phyloP scores from a whole-genome alignment of 306 rosid species.

The Pachyrhizus erosus region DNA sequence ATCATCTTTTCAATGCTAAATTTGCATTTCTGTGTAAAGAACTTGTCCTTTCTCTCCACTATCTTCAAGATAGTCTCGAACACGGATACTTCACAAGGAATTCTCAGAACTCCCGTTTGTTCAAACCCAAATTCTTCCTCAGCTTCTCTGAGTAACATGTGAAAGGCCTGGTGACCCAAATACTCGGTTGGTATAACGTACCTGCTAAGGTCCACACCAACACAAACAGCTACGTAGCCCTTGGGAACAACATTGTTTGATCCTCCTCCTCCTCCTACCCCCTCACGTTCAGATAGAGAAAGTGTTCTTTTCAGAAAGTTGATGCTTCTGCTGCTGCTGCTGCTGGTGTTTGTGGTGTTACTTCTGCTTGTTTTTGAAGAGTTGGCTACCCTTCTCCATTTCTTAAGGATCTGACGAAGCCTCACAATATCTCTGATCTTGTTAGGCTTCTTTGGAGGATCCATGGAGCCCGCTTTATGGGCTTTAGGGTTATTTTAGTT shows the following conservation, averaged over 20 bases:
- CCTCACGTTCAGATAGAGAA: slow-evolving; percentile 59
- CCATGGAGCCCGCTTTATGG: slow-evolving; percentile 43
- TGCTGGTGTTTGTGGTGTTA: slow-evolving; percentile 18
- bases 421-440: slow-evolving; percentile 91
- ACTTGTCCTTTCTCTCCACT: slow-evolving; percentile 61
- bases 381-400: slow-evolving; percentile 85
- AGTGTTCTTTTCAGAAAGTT: slow-evolving; percentile 78
- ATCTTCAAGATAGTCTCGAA: slow-evolving; percentile 75
- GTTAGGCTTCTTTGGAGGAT: slow-evolving; percentile 79
- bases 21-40: slow-evolving; percentile 52
- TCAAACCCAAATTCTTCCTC: slow-evolving; percentile 96
- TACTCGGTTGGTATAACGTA: slow-evolving; percentile 81
- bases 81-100: slow-evolving; percentile 80
- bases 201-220: slow-evolving; percentile 75
- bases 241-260: slow-evolving; percentile 66
- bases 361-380: slow-evolving; percentile 55
- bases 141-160: slow-evolving; percentile 74
- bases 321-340: slow-evolving; percentile 54
- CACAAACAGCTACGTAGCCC: slow-evolving; percentile 86
- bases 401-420: slow-evolving; percentile 92
- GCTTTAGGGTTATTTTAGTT: slow-evolving; percentile 3
- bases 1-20: slow-evolving; percentile 50
- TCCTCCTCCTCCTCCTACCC: slow-evolving; percentile 15
- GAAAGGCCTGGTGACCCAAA: slow-evolving; percentile 73
- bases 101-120: slow-evolving; percentile 81